Evolutionary conservation across 352 stramenopile species (phyloP).

Genomic region (Phytophthora sp.): DNA sequence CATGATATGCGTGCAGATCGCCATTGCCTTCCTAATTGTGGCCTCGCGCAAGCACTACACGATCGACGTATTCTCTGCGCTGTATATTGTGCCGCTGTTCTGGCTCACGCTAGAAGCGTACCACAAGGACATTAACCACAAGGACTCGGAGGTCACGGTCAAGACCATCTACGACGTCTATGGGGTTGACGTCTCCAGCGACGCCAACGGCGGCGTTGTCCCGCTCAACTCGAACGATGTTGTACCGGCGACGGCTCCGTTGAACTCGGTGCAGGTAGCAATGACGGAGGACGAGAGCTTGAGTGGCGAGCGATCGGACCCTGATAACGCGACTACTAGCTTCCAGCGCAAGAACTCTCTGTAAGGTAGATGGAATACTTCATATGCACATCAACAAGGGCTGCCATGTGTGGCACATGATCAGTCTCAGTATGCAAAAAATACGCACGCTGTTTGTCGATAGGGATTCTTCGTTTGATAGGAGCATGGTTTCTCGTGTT

Average conservation of each 20-base stretch:
- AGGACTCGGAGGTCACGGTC: constrained; percentile 65
- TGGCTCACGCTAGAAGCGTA: constrained; percentile 87
- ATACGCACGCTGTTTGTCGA: too few species aligned
- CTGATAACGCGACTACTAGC: constrained; percentile 20
- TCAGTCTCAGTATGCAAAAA: constrained; percentile 14
- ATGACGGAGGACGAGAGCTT: constrained; percentile 46
- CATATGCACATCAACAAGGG: constrained; percentile 26
- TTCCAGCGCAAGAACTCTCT: constrained; percentile 64
- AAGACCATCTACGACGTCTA: constrained; percentile 80
- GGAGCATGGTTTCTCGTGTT: too few species aligned
- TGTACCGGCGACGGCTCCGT: constrained; percentile 7
- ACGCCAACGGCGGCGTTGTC: constrained; percentile 32
- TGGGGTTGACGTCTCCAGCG: constrained; percentile 44
- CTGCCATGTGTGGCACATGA: background rate
- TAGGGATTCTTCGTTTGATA: too few species aligned
- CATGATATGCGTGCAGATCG: constrained; percentile 81
- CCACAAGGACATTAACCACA: constrained; percentile 83
- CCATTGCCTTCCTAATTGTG: constrained; percentile 90
- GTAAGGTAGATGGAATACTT: constrained; percentile 41
- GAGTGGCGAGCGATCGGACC: constrained; percentile 39
- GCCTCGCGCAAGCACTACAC: constrained; percentile 92
- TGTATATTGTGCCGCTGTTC: constrained; percentile 90
- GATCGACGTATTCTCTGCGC: constrained; percentile 87
- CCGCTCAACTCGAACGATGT: constrained; percentile 28
- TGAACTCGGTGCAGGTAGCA: constrained; percentile 41